phyloP scores from a whole-genome alignment of 371 early-diverging fungal species.

The Syncephalastrum racemosum region DNA sequence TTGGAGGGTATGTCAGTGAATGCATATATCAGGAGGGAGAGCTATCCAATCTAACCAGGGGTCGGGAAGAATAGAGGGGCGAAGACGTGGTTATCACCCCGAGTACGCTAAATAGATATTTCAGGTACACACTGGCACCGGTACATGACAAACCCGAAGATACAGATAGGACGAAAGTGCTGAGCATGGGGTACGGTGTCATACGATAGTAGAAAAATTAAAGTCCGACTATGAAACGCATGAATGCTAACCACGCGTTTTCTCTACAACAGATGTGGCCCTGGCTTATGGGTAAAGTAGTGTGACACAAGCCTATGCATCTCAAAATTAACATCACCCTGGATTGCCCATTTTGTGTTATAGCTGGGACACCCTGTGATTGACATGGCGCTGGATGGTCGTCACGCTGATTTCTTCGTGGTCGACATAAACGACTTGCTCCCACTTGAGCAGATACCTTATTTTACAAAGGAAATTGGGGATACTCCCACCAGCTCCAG shows the following conservation, averaged over 20 bases:
- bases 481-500: too few relatives aligned
- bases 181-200: constrained; percentile 27
- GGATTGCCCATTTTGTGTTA: background rate
- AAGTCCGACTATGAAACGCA: too few relatives aligned
- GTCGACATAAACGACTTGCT: constrained; percentile 24
- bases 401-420: constrained; percentile 16
- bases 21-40: too few relatives aligned
- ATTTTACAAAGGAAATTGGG: too few relatives aligned
- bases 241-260: too few relatives aligned
- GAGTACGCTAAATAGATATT: constrained; percentile 10
- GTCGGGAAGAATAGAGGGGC: too few relatives aligned
- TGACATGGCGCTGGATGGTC: constrained; percentile 30
- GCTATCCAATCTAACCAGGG: too few relatives aligned
- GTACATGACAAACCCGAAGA: constrained; percentile 23
- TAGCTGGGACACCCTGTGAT: constrained; percentile 31
- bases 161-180: constrained; percentile 18
- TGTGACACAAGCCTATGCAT: background rate
- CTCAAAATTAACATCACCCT: too few relatives aligned
- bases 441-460: constrained; percentile 9
- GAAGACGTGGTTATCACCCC: too few relatives aligned
- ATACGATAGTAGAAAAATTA: too few relatives aligned
- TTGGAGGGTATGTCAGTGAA: constrained; percentile 24
- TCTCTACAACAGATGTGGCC: constrained; percentile 19
- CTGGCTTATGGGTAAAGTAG: constrained; percentile 33
- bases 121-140: background rate